Evolutionary conservation across 164 flowering plant species (phyloP).

Genomic region (Warburgia ugandensis): DNA sequence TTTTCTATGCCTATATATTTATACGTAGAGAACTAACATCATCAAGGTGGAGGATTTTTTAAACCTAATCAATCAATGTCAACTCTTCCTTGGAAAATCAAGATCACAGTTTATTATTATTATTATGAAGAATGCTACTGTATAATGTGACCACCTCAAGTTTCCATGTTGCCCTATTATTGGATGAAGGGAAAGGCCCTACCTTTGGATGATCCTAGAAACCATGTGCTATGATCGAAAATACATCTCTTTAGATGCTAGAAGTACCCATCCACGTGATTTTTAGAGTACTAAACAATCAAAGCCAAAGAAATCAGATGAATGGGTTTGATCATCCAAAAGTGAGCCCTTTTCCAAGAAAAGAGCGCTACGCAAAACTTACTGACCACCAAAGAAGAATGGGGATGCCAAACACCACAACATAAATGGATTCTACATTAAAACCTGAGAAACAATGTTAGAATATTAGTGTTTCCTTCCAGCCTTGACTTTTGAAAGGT

Average conservation of each 20-base stretch:
- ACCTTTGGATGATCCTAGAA: too few species aligned
- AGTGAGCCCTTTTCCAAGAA: too few species aligned
- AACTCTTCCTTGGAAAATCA: slow-evolving; percentile 28
- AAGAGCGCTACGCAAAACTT: too few species aligned
- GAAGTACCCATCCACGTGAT: too few species aligned
- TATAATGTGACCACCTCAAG: too few species aligned
- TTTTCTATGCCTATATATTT: slow-evolving; percentile 16
- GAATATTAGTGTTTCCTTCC: slow-evolving; percentile 1
- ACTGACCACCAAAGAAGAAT: slow-evolving; percentile 6
- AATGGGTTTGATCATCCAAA: too few species aligned
- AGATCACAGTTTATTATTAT: background rate
- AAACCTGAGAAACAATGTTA: background rate
- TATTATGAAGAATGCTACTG: slow-evolving; percentile 11
- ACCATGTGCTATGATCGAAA: too few species aligned
- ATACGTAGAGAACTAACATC: slow-evolving; percentile 12
- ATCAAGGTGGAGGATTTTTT: slow-evolving; percentile 11
- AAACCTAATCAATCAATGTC: slow-evolving; percentile 28
- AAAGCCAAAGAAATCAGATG: too few species aligned
- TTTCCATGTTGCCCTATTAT: too few species aligned
- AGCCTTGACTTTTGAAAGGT: slow-evolving; percentile 7
- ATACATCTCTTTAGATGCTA: too few species aligned
- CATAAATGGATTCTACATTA: slow-evolving; percentile 13
- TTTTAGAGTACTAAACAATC: too few species aligned
- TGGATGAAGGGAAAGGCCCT: too few species aligned
- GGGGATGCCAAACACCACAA: background rate